Percentiles rank a stretch among this genome's conserved stretches.
Evolutionary conservation across 2,329 filamentous ascomycete genomes (phyloP).

Genomic region (Aspergillus puulaauensis): DNA sequence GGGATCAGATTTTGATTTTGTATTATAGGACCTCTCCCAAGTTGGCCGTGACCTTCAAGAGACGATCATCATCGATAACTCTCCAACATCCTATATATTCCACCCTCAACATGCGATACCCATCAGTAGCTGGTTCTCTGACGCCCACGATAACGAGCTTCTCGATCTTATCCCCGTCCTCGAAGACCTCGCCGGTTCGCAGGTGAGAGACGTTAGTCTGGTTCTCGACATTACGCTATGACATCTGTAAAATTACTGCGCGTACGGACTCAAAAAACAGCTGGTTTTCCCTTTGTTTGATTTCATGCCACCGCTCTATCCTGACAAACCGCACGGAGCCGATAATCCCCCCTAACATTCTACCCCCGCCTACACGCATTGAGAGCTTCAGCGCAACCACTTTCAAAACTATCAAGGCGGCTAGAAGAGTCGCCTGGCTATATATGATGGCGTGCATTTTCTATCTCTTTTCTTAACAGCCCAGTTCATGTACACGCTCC

Average conservation of each 20-base stretch:
- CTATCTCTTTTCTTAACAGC: conserved; percentile 8
- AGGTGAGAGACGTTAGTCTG: conserved; percentile 93
- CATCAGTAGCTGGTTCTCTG: conserved; percentile 99
- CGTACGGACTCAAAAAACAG: conserved; percentile 32
- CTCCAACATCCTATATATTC: conserved; percentile 98
- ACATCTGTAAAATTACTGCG: conserved; percentile 31
- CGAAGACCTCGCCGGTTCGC: conserved; percentile 85
- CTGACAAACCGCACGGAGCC: neutral
- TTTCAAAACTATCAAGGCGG: neutral
- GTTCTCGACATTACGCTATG: conserved; percentile 84
- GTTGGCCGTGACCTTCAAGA: conserved; percentile 93
- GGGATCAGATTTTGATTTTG: conserved; percentile 13
- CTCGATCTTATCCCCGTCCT: conserved; percentile 96
- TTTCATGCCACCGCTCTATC: conserved; percentile 10
- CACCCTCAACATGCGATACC: conserved; percentile 98
- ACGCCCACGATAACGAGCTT: conserved; percentile 98
- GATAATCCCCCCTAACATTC: neutral
- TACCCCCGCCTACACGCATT: conserved; percentile 3
- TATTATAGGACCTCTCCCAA: conserved; percentile 77
- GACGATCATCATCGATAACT: conserved; percentile 99
- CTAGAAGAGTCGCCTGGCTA: conserved; percentile 2
- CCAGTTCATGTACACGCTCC: conserved; percentile 22
- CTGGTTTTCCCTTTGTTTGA: conserved; percentile 21
- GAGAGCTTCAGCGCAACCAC: neutral
- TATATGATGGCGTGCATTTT: conserved; percentile 7